Evolutionary conservation across 345 rosid species (phyloP).

Genomic region (Arabidopsis arenosa): DNA sequence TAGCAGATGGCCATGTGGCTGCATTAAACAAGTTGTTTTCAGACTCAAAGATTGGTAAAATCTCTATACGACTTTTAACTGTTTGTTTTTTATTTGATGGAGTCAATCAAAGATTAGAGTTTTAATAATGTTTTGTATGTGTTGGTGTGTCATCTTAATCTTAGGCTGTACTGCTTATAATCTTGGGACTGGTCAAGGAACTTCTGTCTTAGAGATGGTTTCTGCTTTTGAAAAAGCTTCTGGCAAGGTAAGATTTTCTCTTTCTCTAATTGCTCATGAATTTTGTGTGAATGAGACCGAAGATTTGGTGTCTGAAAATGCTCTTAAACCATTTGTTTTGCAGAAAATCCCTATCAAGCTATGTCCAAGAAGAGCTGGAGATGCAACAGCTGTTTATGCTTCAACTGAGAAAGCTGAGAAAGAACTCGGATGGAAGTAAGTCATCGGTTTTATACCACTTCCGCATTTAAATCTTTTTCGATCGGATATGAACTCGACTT

Average conservation of each 20-base stretch:
- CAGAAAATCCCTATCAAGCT: slow-evolving; percentile 87
- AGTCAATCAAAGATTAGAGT: not conserved
- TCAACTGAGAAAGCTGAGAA: slow-evolving; percentile 73
- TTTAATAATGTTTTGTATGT: slow-evolving; percentile 1
- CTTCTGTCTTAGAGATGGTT: slow-evolving; percentile 95
- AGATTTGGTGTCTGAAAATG: not conserved
- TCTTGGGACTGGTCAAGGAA: slow-evolving; percentile 86
- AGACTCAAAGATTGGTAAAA: slow-evolving; percentile 63
- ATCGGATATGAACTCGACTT: not conserved
- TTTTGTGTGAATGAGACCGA: not conserved
- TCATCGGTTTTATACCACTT: slow-evolving; percentile 7
- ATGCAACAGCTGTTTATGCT: slow-evolving; percentile 90
- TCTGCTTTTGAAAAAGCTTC: slow-evolving; percentile 90
- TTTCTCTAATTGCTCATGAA: not conserved
- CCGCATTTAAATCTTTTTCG: not conserved
- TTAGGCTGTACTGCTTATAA: slow-evolving; percentile 86
- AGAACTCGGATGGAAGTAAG: slow-evolving; percentile 96
- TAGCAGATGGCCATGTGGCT: slow-evolving; percentile 94
- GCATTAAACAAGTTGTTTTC: slow-evolving; percentile 75
- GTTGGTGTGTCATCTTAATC: slow-evolving; percentile 21
- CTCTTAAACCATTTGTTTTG: slow-evolving; percentile 7
- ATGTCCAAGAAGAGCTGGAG: slow-evolving; percentile 90
- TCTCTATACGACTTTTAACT: not conserved
- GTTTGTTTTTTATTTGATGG: not conserved
- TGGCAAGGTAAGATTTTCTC: slow-evolving; percentile 65